Conservation (phyloP, 2,329 filamentous ascomycete genomes). For the Exophiala bonariae region DNA sequence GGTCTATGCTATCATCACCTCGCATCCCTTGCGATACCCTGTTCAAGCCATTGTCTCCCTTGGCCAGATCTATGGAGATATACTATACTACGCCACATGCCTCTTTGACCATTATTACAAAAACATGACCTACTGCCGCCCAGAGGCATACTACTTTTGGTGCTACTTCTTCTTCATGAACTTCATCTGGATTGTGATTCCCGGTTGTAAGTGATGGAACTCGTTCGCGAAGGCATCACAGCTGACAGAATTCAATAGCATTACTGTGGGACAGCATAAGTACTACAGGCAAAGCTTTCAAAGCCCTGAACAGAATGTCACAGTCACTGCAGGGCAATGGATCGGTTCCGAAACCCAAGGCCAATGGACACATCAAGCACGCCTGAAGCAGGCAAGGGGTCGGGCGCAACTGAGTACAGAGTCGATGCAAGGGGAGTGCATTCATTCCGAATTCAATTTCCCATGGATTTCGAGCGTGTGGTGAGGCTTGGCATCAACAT, state of each 20-base stretch:
- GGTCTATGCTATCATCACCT: constrained; percentile 54
- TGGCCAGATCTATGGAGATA: constrained; percentile 65
- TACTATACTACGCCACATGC: constrained; percentile 65
- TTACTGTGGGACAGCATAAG: constrained; percentile 40
- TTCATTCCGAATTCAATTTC: too few relatives aligned
- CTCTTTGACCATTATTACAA: constrained; percentile 60
- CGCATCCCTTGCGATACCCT: constrained; percentile 59
- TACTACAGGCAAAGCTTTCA: constrained; percentile 38
- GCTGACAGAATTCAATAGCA: constrained; percentile 28
- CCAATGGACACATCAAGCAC: constrained; percentile 21
- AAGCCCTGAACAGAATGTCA: constrained; percentile 32
- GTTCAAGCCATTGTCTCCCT: constrained; percentile 62
- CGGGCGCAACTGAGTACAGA: neutral
- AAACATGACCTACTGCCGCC: constrained; percentile 57
- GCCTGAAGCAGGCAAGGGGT: constrained; percentile 2
- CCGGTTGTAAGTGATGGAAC: constrained; percentile 49
- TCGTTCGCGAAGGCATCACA: neutral
- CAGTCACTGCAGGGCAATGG: constrained; percentile 29
- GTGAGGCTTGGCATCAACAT: too few relatives aligned
- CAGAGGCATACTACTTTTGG: constrained; percentile 66
- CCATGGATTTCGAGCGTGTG: too few relatives aligned
- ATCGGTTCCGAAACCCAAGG: constrained; percentile 23
- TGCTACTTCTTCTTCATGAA: constrained; percentile 68
- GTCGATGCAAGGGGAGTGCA: constrained; percentile 1
- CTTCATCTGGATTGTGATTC: constrained; percentile 65